Evolutionary conservation across 345 rosid species (phyloP).

Genomic region (Pugionium dolabratum): DNA sequence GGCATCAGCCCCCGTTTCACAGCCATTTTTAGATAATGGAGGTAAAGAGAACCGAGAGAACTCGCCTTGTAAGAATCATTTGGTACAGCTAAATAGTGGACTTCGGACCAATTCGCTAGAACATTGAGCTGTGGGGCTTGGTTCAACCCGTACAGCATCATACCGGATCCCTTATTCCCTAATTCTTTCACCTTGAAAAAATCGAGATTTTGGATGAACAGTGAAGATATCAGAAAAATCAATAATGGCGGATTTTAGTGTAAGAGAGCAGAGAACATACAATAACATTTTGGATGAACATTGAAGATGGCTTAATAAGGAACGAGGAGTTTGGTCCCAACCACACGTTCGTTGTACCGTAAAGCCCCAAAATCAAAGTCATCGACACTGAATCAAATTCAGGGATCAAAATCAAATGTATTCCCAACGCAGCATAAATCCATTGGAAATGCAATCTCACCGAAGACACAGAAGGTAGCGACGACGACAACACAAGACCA

Average conservation of each 20-base stretch:
- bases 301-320: slow-evolving; percentile 66
- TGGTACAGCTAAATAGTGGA: slow-evolving; percentile 50
- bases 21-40: slow-evolving; percentile 4
- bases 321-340: slow-evolving; percentile 74
- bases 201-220: too few species aligned
- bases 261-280: slow-evolving; percentile 44
- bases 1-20: background rate
- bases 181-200: slow-evolving; percentile 64
- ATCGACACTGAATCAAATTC: slow-evolving; percentile 58
- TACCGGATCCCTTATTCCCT: slow-evolving; percentile 52
- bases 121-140: slow-evolving; percentile 71
- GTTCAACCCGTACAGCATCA: slow-evolving; percentile 61
- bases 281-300: slow-evolving; percentile 78
- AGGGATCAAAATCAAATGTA: background rate
- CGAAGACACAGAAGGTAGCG: slow-evolving; percentile 86
- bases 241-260: slow-evolving; percentile 7
- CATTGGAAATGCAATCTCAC: slow-evolving; percentile 41
- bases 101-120: slow-evolving; percentile 57
- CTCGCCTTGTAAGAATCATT: slow-evolving; percentile 77
- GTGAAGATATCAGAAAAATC: background rate
- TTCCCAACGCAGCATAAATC: background rate
- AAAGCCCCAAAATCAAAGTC: slow-evolving; percentile 89
- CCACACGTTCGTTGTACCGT: slow-evolving; percentile 59
- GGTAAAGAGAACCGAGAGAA: slow-evolving; percentile 21
- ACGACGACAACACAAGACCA: slow-evolving; percentile 89